Percentiles rank a stretch among this genome's conserved stretches.
phyloP scores from a whole-genome alignment of 495 filamentous ascomycete genomes.

The Penicillium cinerascens region DNA sequence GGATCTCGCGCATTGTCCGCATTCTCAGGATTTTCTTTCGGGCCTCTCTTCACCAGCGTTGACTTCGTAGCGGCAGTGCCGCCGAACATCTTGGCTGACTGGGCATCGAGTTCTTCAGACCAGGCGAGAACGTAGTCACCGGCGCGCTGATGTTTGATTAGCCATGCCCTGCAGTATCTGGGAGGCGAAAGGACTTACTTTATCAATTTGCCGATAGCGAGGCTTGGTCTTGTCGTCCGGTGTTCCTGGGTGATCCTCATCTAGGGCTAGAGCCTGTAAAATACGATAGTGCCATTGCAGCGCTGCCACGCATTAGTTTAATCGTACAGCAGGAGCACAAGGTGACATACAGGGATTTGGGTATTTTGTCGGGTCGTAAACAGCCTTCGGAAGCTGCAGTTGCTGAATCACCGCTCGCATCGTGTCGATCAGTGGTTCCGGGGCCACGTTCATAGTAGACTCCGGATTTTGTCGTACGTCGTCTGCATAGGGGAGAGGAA shows the following conservation, averaged over 20 bases:
- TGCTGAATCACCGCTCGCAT: constrained; percentile 83
- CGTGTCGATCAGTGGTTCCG: constrained; percentile 67
- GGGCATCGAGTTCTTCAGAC: constrained; percentile 61
- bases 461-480: constrained; percentile 76
- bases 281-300: constrained; percentile 99
- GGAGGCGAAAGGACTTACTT: constrained; percentile 37
- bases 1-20: constrained; percentile 27
- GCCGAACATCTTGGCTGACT: constrained; percentile 41
- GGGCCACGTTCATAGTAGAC: constrained; percentile 52
- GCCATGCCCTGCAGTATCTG: neutral
- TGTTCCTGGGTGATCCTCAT: constrained; percentile 81
- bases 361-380: constrained; percentile 81
- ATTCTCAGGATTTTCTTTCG: constrained; percentile 26
- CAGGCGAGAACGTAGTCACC: constrained; percentile 75
- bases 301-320: constrained; percentile 29
- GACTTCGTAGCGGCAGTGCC: constrained; percentile 31
- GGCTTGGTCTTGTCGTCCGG: constrained; percentile 83
- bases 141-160: constrained; percentile 49
- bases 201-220: constrained; percentile 79
- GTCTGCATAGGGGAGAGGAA: constrained; percentile 85
- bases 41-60: constrained; percentile 45
- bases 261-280: constrained; percentile 84
- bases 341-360: constrained; percentile 67
- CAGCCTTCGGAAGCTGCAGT: constrained; percentile 81
- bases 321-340: neutral